Conservation (phyloP, 192 early-diverging fungal genomes). For the Coemansia erecta region DNA sequence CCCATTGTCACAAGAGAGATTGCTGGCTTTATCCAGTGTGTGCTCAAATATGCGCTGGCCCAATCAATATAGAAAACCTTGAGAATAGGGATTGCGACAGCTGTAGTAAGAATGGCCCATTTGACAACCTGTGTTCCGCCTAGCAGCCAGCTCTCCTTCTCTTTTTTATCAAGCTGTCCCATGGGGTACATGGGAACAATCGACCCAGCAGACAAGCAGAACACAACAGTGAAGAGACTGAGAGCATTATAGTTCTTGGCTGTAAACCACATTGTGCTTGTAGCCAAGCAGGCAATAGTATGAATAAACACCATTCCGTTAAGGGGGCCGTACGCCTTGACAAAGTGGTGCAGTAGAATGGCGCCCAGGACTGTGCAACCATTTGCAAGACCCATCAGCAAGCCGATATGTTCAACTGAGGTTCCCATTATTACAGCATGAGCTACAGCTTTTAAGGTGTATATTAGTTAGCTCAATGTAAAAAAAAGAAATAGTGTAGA, state of each 20-base stretch:
- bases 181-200: slow-evolving; percentile 52
- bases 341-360: slow-evolving; percentile 50
- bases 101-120: slow-evolving; percentile 46
- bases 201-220: slow-evolving; percentile 46
- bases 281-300: slow-evolving; percentile 21
- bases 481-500: no score
- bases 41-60: slow-evolving; percentile 32
- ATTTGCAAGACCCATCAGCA: slow-evolving; percentile 44
- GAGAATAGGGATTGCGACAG: slow-evolving; percentile 44
- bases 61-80: slow-evolving; percentile 53
- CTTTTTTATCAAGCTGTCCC: slow-evolving; percentile 40
- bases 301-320: slow-evolving; percentile 52
- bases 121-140: slow-evolving; percentile 46
- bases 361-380: slow-evolving; percentile 43
- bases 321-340: slow-evolving; percentile 39
- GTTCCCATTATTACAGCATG: slow-evolving; percentile 43
- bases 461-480: no score
- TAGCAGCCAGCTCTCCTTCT: slow-evolving; percentile 48
- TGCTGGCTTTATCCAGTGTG: slow-evolving; percentile 39
- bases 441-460: slow-evolving; percentile 15
- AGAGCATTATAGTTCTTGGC: slow-evolving; percentile 36
- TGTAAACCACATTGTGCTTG: slow-evolving; percentile 25
- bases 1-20: slow-evolving; percentile 27
- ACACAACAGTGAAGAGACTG: slow-evolving; percentile 34
- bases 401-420: slow-evolving; percentile 48